Base-by-base conservation (phyloP, 768 basidiomycete species). In the Amanita inopinata region DNA sequence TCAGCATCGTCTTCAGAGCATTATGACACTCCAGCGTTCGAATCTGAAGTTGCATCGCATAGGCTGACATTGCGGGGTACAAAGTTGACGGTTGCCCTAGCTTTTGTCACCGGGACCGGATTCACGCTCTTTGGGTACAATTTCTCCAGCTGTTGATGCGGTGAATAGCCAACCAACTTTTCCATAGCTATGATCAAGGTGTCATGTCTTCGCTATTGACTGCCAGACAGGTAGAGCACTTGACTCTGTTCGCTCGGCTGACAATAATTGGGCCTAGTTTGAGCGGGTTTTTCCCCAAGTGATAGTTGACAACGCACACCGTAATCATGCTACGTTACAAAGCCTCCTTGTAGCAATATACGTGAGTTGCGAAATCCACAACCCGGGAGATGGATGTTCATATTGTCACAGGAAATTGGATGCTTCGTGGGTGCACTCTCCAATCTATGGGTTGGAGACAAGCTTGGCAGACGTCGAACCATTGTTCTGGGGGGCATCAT, bases 171-270 rank as follows among this genome's bases (percentile, higher is more conserved):
- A 28, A 28, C n/a, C 27, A 28, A 7, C n/a, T 28, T 6, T 7
- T 28, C 27, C 27, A 7, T n/a, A 77, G 76, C 19, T 81, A 80
- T 58, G 80, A 81, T 51, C 80, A 81, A 53, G 79, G 78, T 32
- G 80, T 80, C 23, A 78, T 82, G 78, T 73, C 72, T n/a, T 76
- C 78, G 12, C 61, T 80, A 15, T 57, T 82, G 37, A 78, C 72
- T 3, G 70, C 80, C 0, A 60, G 61, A 34, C 69, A 74, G 61
- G 73, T 74, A 38, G 40, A 45, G 15, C 11, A 24, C 11, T 24
- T 11, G 30, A 40, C 18, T 43, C 8, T 24, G 38, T 27, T n/a
- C 8, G 8, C 6, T 33, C 18, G 18, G 25, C 19, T 31, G 19
- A 28, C 38, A 11, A 44, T 30, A 22, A 14, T 28, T 31, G 2